Percentiles rank a stretch among this genome's conserved stretches.
phyloP scores from a whole-genome alignment of 495 filamentous ascomycete genomes.

The Neurospora pannonica region DNA sequence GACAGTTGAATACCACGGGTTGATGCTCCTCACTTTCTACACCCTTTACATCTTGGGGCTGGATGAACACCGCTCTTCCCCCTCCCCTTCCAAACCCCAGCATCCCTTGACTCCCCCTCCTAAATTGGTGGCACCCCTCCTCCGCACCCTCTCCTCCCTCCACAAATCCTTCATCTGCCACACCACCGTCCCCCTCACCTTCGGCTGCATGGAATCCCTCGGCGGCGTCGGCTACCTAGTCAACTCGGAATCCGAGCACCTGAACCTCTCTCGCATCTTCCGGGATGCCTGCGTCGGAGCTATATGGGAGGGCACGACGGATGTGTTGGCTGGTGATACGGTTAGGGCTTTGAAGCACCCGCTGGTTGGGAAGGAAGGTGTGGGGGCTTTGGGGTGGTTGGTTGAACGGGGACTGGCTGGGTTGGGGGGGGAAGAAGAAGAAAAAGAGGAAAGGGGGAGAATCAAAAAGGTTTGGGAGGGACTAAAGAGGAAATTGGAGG shows the following conservation, averaged over 20 bases:
- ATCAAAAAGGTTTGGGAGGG: slow-evolving; percentile 13
- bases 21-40: slow-evolving; percentile 53
- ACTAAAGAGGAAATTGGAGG: slow-evolving; percentile 11
- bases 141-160: slow-evolving; percentile 56
- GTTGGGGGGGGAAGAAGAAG: no score
- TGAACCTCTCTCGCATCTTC: slow-evolving; percentile 56
- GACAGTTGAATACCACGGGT: slow-evolving; percentile 38
- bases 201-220: slow-evolving; percentile 58
- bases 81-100: not conserved
- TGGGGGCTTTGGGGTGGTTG: slow-evolving; percentile 32
- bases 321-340: slow-evolving; percentile 55
- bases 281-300: slow-evolving; percentile 55
- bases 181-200: slow-evolving; percentile 38
- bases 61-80: slow-evolving; percentile 9
- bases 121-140: no score
- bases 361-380: slow-evolving; percentile 25
- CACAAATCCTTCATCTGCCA: slow-evolving; percentile 56
- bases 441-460: not conserved
- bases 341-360: slow-evolving; percentile 46
- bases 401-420: slow-evolving; percentile 9
- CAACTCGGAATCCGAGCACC: slow-evolving; percentile 44
- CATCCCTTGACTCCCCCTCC: not conserved
- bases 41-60: slow-evolving; percentile 40
- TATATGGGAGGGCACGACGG: slow-evolving; percentile 73
- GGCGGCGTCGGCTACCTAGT: slow-evolving; percentile 72